Base-by-base conservation (phyloP, 1,284 basidiomycete species). In the Apiotrichum gracile region DNA sequence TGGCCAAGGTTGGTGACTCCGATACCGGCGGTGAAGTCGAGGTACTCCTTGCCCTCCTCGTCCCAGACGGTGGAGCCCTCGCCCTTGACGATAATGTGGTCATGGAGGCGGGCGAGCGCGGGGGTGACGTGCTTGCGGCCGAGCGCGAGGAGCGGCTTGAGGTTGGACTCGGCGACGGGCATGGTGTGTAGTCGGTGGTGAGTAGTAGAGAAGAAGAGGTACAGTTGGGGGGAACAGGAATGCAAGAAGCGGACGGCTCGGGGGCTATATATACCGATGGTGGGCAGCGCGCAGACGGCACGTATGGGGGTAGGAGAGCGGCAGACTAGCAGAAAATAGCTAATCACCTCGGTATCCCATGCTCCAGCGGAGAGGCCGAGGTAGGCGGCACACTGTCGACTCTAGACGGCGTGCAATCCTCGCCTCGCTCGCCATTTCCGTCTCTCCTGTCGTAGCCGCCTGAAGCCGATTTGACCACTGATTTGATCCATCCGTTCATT, bases 11-110 rank as follows among this genome's bases (percentile, higher is more conserved):
- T 61, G 49, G 57, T 55, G 38, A 71, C 79, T 35, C 86, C 88
- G 62, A 91, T 91, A n/a, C 89, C 89, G 65, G 81, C 82, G 4
- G 86, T 90, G 65, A 91, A 91, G 74, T 91, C 88, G 47, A 91
- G 79, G 68, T 86, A 67, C 62, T 76, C 78, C 49, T 81, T 79
- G 10, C 87, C 88, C 61, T 88, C 83, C 48, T 83, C 80, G 47
- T 60, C 59, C 49, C 61, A 54, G 26, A 89, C 82, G 68, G 85
- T 88, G 4, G 85, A 84, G n/a, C 89, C 90, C 64, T 85, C 78
- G 34, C 85, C 90, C 64, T 83, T 86, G 51, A 79, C 77, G 75
- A 92, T 84, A 52, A 92, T 79, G 9, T 83, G 84, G 55, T 88
- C 64, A 52, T 64, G 65, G 34, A 68, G 50, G 17, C 65, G 60